Conservation (phyloP, 768 basidiomycete genomes). For the Roridomyces roridus region DNA sequence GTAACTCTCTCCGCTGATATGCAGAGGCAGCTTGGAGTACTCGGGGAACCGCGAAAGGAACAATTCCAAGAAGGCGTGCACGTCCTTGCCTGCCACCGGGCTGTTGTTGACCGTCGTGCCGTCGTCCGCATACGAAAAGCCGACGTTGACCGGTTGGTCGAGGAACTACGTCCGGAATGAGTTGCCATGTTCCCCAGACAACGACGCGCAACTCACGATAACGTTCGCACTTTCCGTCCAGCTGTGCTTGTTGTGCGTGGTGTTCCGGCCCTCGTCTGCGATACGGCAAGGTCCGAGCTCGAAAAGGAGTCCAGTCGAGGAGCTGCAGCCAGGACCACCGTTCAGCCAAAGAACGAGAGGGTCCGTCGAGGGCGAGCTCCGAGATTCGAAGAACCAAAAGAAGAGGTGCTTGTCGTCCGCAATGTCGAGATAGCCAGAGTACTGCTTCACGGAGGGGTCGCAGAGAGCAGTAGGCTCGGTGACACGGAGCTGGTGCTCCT, state of each 20-base stretch:
- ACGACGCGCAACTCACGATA: conserved; percentile 39
- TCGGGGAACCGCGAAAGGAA: conserved; percentile 80
- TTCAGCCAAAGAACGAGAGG: conserved; percentile 94
- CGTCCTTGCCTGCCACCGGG: conserved; percentile 88
- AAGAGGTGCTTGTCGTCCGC: conserved; percentile 83
- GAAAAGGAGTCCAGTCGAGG: conserved; percentile 85
- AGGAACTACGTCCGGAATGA: conserved; percentile 55
- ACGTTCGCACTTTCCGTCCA: conserved; percentile 87
- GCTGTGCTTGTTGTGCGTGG: conserved; percentile 75
- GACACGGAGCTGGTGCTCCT: conserved; percentile 61
- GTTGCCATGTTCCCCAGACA: too few species aligned
- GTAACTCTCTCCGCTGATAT: conserved; percentile 83
- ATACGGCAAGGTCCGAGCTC: conserved; percentile 92
- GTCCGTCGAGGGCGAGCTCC: conserved; percentile 72
- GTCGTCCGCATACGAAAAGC: conserved; percentile 85
- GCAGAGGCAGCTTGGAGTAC: conserved; percentile 74
- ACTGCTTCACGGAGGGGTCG: conserved; percentile 79
- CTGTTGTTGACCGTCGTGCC: conserved; percentile 78
- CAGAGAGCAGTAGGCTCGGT: conserved; percentile 78
- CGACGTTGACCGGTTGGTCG: conserved; percentile 87
- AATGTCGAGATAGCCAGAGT: conserved; percentile 86
- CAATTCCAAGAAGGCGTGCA: conserved; percentile 83
- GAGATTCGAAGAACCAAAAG: conserved; percentile 95
- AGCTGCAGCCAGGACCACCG: conserved; percentile 72
- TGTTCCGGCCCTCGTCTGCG: conserved; percentile 69